A percentile compares a stretch with the other conserved stretches of the same genome.
Conservation (phyloP, 306 rosid species). For the Hylodesmum podocarpum region DNA sequence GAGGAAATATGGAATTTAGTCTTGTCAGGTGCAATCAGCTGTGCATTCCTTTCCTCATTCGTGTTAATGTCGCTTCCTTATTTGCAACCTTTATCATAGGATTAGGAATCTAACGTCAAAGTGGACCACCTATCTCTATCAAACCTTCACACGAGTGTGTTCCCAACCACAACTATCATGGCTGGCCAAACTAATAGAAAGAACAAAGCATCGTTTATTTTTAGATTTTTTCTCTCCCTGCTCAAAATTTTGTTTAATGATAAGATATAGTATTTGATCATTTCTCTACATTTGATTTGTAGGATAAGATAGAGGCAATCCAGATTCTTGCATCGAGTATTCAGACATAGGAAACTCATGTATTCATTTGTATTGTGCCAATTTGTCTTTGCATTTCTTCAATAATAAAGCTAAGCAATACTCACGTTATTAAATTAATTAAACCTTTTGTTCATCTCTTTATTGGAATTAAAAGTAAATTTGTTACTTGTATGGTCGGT, state of each 20-base stretch:
- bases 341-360: conserved; percentile 17
- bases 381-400: not conserved
- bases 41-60: not conserved
- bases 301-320: not conserved
- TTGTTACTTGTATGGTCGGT: too few species aligned
- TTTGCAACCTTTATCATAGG: conserved; percentile 2
- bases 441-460: not conserved
- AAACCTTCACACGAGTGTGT: not conserved
- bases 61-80: not conserved
- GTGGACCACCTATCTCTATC: not conserved
- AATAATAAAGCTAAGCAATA: not conserved
- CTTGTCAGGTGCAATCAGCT: not conserved
- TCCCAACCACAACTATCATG: not conserved
- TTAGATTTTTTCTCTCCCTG: not conserved
- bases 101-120: not conserved
- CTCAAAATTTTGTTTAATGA: not conserved
- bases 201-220: not conserved
- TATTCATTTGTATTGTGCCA: not conserved
- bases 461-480: conserved; percentile 2
- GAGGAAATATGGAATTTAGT: too few species aligned
- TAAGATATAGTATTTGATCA: not conserved
- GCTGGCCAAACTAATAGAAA: not conserved
- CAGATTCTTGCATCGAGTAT: conserved; percentile 4
- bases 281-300: not conserved
- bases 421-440: not conserved